phyloP scores from a whole-genome alignment of 2,329 filamentous ascomycete genomes.

The Berkeleyomyces rouxiae region DNA sequence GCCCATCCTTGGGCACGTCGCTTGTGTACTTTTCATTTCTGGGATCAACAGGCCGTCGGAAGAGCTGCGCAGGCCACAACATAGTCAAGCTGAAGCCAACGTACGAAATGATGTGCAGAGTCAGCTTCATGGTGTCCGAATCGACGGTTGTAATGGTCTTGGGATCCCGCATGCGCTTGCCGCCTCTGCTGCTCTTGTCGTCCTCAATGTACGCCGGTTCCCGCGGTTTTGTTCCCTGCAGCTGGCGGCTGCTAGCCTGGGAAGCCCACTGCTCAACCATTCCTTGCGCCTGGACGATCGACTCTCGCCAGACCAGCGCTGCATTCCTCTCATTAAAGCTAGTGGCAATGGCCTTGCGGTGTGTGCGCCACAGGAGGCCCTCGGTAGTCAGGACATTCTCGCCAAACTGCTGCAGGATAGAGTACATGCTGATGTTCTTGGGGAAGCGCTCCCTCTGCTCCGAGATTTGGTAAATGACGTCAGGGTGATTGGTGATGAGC shows the following conservation, averaged over 20 bases:
- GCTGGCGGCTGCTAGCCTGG: constrained; percentile 10
- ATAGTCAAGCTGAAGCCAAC: constrained; percentile 54
- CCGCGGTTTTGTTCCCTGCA: constrained; percentile 1
- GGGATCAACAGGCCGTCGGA: constrained; percentile 27
- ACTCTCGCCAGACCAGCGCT: constrained; percentile 45
- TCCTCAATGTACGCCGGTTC: constrained; percentile 15
- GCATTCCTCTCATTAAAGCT: constrained; percentile 67
- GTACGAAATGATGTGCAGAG: constrained; percentile 41
- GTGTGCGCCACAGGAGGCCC: constrained; percentile 51
- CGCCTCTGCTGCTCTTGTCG: not conserved
- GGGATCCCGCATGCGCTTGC: constrained; percentile 10
- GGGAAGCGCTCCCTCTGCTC: constrained; percentile 53
- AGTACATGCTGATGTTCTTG: constrained; percentile 23
- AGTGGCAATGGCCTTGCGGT: constrained; percentile 54
- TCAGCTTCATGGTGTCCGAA: constrained; percentile 47
- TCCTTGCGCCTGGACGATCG: constrained; percentile 42
- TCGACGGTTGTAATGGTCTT: constrained; percentile 37
- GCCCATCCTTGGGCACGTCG: constrained; percentile 30
- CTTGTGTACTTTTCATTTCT: constrained; percentile 32
- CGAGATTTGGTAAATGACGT: constrained; percentile 49
- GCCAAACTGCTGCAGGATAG: constrained; percentile 36
- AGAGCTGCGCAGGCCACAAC: constrained; percentile 45
- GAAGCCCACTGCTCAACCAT: constrained; percentile 44
- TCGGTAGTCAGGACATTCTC: constrained; percentile 57
- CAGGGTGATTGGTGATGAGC: constrained; percentile 44